Evolutionary conservation across 2,329 filamentous ascomycete species (phyloP).

Genomic region (Cladophialophora chaetospira): DNA sequence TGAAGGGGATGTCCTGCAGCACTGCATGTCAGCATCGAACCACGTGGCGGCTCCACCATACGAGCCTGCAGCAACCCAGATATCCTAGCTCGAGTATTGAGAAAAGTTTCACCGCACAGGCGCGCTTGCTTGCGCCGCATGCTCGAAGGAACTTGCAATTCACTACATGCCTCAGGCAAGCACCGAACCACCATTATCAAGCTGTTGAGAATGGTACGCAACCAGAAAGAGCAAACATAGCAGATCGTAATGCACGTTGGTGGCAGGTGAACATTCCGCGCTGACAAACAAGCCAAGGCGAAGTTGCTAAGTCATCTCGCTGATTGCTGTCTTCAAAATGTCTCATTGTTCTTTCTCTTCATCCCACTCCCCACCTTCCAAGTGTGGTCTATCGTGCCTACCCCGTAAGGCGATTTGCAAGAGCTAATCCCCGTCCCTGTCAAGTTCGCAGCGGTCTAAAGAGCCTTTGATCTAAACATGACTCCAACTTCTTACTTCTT

Average conservation of each 20-base stretch:
- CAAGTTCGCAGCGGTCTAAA: conserved; percentile 6
- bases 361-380: background rate
- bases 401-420: background rate
- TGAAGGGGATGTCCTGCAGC: conserved; percentile 3
- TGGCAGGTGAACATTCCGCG: background rate
- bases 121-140: background rate
- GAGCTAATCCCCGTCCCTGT: background rate
- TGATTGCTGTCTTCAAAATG: background rate
- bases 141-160: background rate
- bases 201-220: no score
- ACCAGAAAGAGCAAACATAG: no score
- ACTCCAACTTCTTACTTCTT: no score
- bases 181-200: no score
- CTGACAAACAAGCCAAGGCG: background rate
- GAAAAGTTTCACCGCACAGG: background rate
- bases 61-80: no score
- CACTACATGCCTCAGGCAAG: no score
- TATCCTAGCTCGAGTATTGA: no score
- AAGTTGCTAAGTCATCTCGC: background rate
- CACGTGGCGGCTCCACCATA: no score
- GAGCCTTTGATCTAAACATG: no score
- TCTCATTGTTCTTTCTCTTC: background rate
- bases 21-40: conserved; percentile 1
- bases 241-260: no score
- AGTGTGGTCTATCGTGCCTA: background rate